Percentiles rank a stretch among this genome's conserved stretches.
These are phyloP conservation scores for Ceratocystis lukuohia DNA, from an alignment of 2,329 filamentous ascomycete species.

Conservation along the genomic window DNA sequence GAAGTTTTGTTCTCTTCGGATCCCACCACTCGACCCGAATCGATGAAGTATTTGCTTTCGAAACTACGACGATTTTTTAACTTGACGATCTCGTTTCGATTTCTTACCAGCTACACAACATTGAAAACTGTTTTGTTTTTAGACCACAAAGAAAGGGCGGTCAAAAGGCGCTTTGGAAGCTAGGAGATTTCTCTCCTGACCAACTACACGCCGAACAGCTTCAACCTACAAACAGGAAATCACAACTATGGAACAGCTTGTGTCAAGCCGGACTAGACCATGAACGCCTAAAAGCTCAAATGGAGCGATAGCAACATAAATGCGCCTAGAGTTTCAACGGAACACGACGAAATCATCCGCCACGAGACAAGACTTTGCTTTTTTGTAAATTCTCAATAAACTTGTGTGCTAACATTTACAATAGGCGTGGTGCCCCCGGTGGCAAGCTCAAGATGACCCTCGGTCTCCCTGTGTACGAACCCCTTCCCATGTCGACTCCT, in stretches of 20 bases:
- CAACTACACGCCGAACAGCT: neutral
- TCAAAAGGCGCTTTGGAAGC: neutral
- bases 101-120: neutral
- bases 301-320: neutral
- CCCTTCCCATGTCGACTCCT: neutral
- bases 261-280: neutral
- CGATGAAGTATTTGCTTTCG: neutral
- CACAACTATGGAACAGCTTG: too few relatives aligned
- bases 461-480: slow-evolving; percentile 93
- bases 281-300: neutral
- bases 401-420: slow-evolving; percentile 29
- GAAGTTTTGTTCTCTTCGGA: slow-evolving; percentile 9
- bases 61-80: neutral
- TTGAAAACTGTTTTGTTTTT: neutral
- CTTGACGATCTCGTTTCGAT: neutral
- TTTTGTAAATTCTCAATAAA: slow-evolving; percentile 9
- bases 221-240: too few relatives aligned
- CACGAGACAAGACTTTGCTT: slow-evolving; percentile 12
- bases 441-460: slow-evolving; percentile 99
- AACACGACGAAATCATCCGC: slow-evolving; percentile 6
- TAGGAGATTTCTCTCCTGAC: neutral
- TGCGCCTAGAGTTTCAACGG: neutral
- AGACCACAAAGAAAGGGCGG: neutral
- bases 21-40: neutral
- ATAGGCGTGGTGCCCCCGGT: slow-evolving; percentile 79